Percentiles rank a stretch among this genome's conserved stretches.
Evolutionary conservation across 2,329 filamentous ascomycete genomes (phyloP).

Genomic region (Epichloe glyceriae): DNA sequence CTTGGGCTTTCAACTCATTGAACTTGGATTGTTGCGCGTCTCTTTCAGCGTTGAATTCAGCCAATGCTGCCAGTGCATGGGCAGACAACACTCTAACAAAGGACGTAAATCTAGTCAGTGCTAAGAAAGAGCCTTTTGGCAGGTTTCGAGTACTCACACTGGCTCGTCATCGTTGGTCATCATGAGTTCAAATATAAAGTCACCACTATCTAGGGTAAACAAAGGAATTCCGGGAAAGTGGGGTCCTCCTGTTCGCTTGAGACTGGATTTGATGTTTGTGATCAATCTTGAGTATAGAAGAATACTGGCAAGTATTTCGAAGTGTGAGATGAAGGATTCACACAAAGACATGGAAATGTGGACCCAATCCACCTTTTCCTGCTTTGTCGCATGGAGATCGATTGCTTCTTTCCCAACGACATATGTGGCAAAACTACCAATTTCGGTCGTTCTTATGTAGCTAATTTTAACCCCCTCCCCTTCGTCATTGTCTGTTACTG

Average conservation of each 20-base stretch:
- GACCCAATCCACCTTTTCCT: neutral
- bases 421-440: neutral
- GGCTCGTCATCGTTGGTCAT: conserved; percentile 32
- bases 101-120: conserved; percentile 5
- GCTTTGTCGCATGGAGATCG: too few species aligned
- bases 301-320: too few species aligned
- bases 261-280: too few species aligned
- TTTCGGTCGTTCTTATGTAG: too few species aligned
- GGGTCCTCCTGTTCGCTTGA: too few species aligned
- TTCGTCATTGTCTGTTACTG: too few species aligned
- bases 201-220: neutral
- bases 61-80: conserved; percentile 53
- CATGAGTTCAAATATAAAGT: conserved; percentile 7
- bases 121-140: neutral
- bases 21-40: conserved; percentile 55
- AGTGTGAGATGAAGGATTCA: too few species aligned
- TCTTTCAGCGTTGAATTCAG: conserved; percentile 61
- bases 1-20: conserved; percentile 49
- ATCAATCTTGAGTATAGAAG: too few species aligned
- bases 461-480: too few species aligned
- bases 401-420: too few species aligned
- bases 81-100: conserved; percentile 41
- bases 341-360: neutral
- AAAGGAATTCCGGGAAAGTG: neutral
- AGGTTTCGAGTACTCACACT: conserved; percentile 24